Conservation (phyloP, 768 basidiomycete genomes). For the Coprinopsis marcescibilis region DNA sequence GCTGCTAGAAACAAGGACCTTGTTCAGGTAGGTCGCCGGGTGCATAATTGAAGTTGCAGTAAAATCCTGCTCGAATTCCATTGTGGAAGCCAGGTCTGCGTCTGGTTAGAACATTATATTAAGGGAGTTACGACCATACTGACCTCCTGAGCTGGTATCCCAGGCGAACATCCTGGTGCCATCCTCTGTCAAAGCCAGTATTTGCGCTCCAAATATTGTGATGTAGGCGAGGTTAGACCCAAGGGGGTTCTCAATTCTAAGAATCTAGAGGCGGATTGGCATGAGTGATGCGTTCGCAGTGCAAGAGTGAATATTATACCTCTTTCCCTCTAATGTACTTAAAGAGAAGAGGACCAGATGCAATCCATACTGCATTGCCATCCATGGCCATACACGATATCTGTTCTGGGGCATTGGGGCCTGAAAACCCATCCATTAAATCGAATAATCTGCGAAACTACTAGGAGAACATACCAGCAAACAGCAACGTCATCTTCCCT, state of each 20-base stretch:
- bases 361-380: slow-evolving; percentile 80
- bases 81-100: slow-evolving; percentile 55
- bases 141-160: slow-evolving; percentile 61
- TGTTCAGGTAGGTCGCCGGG: slow-evolving; percentile 96
- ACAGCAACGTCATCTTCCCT: slow-evolving; percentile 84
- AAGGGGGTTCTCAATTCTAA: slow-evolving; percentile 59
- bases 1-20: slow-evolving; percentile 77
- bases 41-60: slow-evolving; percentile 84
- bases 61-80: slow-evolving; percentile 80
- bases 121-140: slow-evolving; percentile 9
- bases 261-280: slow-evolving; percentile 34
- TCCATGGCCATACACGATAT: slow-evolving; percentile 79
- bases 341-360: slow-evolving; percentile 60
- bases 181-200: slow-evolving; percentile 76
- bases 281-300: background rate
- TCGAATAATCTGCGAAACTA: background rate
- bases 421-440: slow-evolving; percentile 34
- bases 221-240: slow-evolving; percentile 56
- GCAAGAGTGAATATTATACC: slow-evolving; percentile 30
- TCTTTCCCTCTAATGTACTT: slow-evolving; percentile 89
- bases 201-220: slow-evolving; percentile 72
- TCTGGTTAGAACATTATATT: slow-evolving; percentile 4
- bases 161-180: slow-evolving; percentile 75
- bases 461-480: slow-evolving; percentile 71
- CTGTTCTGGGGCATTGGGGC: slow-evolving; percentile 70